phyloP scores from a whole-genome alignment of 2,329 filamentous ascomycete species.

The Beauveria australis region DNA sequence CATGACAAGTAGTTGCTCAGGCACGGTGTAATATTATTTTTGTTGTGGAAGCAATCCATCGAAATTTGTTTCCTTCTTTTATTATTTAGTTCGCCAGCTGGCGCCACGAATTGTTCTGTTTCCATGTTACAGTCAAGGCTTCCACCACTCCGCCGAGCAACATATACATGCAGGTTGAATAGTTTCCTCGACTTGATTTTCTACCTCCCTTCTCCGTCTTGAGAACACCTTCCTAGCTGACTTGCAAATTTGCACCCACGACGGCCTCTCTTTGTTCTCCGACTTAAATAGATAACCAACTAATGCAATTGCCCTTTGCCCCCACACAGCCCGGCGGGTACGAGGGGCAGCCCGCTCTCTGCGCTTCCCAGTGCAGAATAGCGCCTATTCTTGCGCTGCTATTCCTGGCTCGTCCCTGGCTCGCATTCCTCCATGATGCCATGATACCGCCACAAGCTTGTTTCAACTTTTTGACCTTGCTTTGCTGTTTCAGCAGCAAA shows the following conservation, averaged over 20 bases:
- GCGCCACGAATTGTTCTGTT: no score
- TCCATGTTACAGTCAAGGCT: no score
- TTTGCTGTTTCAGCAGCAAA: not conserved
- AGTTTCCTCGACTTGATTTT: no score
- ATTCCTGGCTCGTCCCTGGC: not conserved
- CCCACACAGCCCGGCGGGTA: not conserved
- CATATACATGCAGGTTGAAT: no score
- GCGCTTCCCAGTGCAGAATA: not conserved
- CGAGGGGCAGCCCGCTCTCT: not conserved
- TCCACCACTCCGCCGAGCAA: no score
- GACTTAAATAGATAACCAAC: not conserved
- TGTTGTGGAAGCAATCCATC: no score
- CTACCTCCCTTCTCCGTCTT: no score
- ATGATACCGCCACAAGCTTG: not conserved
- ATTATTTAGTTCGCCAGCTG: no score
- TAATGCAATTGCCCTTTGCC: not conserved
- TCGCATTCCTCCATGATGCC: not conserved
- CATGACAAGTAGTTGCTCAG: not conserved
- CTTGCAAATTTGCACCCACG: not conserved
- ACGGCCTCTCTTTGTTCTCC: not conserved
- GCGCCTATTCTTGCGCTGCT: not conserved
- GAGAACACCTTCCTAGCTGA: no score
- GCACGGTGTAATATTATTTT: not conserved
- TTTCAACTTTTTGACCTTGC: not conserved
- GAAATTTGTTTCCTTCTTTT: no score